Evolutionary conservation across 148 eudicot genomes (phyloP), one percentile per base, ranked within the genome.

Genomic region (Oxyria digyna): DNA sequence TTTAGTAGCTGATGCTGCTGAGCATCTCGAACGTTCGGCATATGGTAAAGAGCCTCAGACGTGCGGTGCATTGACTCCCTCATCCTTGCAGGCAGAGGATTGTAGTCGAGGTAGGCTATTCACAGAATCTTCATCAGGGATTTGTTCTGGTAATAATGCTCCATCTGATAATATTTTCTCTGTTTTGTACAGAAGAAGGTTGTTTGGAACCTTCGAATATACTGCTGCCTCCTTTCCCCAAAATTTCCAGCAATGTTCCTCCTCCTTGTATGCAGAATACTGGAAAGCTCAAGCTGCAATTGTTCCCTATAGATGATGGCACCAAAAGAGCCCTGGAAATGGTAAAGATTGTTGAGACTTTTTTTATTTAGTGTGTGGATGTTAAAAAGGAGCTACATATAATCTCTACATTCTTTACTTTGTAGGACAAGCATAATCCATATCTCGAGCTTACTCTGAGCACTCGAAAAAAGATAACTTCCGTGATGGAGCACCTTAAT

Each of bases 1-100:
- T 55, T 80, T 95, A 84, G 99, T 95, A 69, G 99, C 99, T 78
- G 97, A 91, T 80, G 99, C 99, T 76, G 99, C 99, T 72, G 99
- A 91, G 84, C 97, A 91, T 77, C 77, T 95, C 77, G 99, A 95
- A 74, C 86, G 93, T 31, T 73, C 91, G 13, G 78, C 87, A 69
- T 82, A 78, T 52, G 82, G 75, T 43, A 81, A 73, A 74, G 88
- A 79, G 67, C 78, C 72, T 69, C 86, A 74, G 65, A 72, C 57
- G 20, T 82, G 81, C 62, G 79, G 69, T 77, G 71, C 74, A 72
- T 75, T 78, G 52, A 76, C 75, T 77, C 71, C 73, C 50, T 82
- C 74, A 48, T 72, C 74, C 45, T 71, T 65, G 68, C 77, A 73
- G 43, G 69, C 76, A 70, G 62, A 59, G n/a, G 65, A 13, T 66